phyloP scores from a whole-genome alignment of 805 yeast species.

The Lipomyces yamadae region DNA sequence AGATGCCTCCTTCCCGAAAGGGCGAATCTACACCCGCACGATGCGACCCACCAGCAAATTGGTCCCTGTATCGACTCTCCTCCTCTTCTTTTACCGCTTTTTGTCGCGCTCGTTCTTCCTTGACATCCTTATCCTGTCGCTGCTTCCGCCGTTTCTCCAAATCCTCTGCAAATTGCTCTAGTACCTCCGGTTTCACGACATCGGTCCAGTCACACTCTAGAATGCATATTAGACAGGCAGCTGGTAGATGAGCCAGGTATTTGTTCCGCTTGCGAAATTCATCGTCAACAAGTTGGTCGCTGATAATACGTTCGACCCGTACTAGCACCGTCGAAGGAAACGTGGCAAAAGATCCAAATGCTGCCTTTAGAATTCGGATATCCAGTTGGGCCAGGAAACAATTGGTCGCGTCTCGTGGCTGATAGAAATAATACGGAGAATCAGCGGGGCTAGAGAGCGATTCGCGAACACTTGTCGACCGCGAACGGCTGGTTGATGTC shows the following conservation, averaged over 20 bases:
- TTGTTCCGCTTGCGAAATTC: constrained; percentile 66
- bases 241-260: constrained; percentile 79
- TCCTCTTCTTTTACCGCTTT: constrained; percentile 62
- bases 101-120: constrained; percentile 61
- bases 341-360: constrained; percentile 63
- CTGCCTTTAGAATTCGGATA: constrained; percentile 66
- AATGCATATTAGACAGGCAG: constrained; percentile 82
- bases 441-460: constrained; percentile 24
- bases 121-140: constrained; percentile 59
- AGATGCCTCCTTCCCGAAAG: neutral
- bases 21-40: constrained; percentile 9
- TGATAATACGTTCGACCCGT: constrained; percentile 69
- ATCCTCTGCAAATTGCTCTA: constrained; percentile 57
- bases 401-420: constrained; percentile 70
- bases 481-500: constrained; percentile 17
- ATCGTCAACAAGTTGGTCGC: constrained; percentile 66
- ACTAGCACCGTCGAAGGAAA: constrained; percentile 71
- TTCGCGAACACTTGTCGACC: constrained; percentile 3
- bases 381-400: constrained; percentile 81
- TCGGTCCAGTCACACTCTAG: constrained; percentile 83
- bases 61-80: constrained; percentile 41
- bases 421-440: constrained; percentile 70
- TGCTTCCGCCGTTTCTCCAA: constrained; percentile 61
- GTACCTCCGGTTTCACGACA: constrained; percentile 52
- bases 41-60: constrained; percentile 8